Base-by-base conservation (phyloP, 495 filamentous ascomycete species). In the Darksidea phi region DNA sequence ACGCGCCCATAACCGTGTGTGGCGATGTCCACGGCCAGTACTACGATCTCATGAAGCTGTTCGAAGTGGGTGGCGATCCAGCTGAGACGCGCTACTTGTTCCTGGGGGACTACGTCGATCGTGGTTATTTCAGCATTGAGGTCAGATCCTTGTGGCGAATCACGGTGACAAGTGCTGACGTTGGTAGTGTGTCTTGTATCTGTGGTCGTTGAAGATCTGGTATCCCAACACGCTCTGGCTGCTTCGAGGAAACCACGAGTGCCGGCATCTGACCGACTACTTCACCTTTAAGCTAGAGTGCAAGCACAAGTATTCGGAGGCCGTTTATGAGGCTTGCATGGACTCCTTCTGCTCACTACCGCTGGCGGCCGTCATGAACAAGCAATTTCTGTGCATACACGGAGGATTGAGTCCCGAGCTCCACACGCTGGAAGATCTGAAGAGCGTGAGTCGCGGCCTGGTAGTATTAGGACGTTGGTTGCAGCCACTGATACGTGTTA, bases 221-320 rank as follows among this genome's bases (percentile, higher is more conserved):
- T 97, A 98, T 71, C 94, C 94, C 11, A 91, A 96, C 70, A 93
- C 90, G 2, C 87, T 98, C 48, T 98, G 94, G 94, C 78, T 98
- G 68, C 83, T 98, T 65, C 87, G 94, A 59, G 94, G 94, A 66
- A 98, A 98, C 72, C 94, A 98, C 76, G 94, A 98, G 79, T 98
- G 94, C 74, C 86, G 94, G 70, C 94, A 98, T 78, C 80, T 98
- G 79, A 98, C 94, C 24, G 94, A 98, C 72, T 98, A 98, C 79
- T 98, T 98, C 78, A 98, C 94, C 51, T 98, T 98, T 79, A 97
- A 97, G 80, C 82, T 98, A 54, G 94, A 98, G 75, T 98, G 94
- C 79, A 95, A 94, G 78, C 91, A 98, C 82, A 98, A 98, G 71
- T 98, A 98, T 76, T 95, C 89, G 48, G 94, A 97, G 76, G 82